Conservation (phyloP, 306 rosid species). For the Trifolium fragiferum region DNA sequence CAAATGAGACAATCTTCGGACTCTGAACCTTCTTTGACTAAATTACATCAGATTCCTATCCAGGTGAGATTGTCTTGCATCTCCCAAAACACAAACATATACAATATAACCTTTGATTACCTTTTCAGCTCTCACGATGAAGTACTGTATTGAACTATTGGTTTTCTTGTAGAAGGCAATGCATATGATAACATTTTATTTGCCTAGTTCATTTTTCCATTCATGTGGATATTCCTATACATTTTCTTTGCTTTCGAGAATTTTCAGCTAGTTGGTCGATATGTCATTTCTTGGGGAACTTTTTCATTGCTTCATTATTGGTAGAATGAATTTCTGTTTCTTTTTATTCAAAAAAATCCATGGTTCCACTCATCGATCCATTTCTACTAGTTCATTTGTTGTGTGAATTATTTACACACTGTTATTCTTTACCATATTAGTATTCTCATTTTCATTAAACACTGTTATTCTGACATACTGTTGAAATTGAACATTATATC, state of each 20-base stretch:
- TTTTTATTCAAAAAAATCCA: constrained; percentile 3
- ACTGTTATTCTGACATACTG: constrained; percentile 28
- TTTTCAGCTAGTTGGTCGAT: constrained; percentile 13
- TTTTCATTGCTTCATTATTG: background rate
- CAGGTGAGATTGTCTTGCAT: constrained; percentile 59
- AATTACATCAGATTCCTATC: constrained; percentile 67
- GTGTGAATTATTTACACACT: background rate
- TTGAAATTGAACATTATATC: constrained; percentile 38
- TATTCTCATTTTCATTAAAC: constrained; percentile 9
- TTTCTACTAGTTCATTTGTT: too few relatives aligned
- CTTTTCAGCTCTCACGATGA: too few relatives aligned
- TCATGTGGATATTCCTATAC: background rate
- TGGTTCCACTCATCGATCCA: too few relatives aligned
- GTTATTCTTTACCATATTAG: constrained; percentile 33
- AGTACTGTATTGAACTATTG: too few relatives aligned
- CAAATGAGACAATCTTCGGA: constrained; percentile 61
- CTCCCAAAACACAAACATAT: background rate
- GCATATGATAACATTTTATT: too few relatives aligned
- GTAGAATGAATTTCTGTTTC: background rate
- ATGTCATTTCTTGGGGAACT: constrained; percentile 16
- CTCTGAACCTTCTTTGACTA: constrained; percentile 70
- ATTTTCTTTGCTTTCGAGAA: constrained; percentile 7
- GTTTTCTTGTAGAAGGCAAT: too few relatives aligned
- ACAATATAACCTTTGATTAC: constrained; percentile 1
- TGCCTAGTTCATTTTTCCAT: background rate